These are phyloP conservation scores for Podaxis sp. DNA, from an alignment of 768 basidiomycete genomes.

Conservation along the genomic window DNA sequence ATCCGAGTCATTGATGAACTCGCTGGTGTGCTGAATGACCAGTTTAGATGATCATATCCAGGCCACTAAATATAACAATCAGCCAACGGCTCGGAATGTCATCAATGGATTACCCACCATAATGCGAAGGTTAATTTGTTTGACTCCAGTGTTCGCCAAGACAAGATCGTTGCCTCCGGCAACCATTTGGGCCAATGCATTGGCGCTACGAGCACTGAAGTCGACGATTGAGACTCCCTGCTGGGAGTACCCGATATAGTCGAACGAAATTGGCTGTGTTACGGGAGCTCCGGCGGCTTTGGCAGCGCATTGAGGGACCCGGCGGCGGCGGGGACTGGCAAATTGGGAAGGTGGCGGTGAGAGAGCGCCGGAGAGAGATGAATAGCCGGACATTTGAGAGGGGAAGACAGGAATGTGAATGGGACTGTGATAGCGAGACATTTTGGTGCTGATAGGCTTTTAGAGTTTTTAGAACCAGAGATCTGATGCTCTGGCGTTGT, in stretches of 20 bases:
- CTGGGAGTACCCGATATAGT: conserved; percentile 35
- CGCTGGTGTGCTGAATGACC: conserved; percentile 5
- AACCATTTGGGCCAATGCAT: conserved; percentile 36
- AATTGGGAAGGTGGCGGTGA: conserved; percentile 23
- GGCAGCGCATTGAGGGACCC: conserved; percentile 31
- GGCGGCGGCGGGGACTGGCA: conserved; percentile 28
- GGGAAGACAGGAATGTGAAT: conserved; percentile 37
- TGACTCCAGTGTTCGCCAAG: conserved; percentile 31
- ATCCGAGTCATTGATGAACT: conserved; percentile 13
- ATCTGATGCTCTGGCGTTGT: not conserved
- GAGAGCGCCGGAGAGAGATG: conserved; percentile 27
- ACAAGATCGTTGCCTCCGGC: conserved; percentile 38
- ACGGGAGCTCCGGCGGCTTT: conserved; percentile 22
- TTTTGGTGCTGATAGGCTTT: conserved; percentile 1
- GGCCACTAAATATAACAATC: conserved; percentile 11
- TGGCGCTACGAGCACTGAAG: conserved; percentile 32
- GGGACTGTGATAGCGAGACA: conserved; percentile 34
- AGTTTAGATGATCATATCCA: conserved; percentile 14
- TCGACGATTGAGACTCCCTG: conserved; percentile 50
- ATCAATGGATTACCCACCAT: not conserved
- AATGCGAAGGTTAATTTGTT: conserved; percentile 36
- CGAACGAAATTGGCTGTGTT: conserved; percentile 35
- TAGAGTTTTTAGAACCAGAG: conserved; percentile 6
- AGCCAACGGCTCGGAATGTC: not conserved
- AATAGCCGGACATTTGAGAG: conserved; percentile 26